Evolutionary conservation across 2,329 filamentous ascomycete species (phyloP).

Genomic region (Penicillium psychrosexuale): DNA sequence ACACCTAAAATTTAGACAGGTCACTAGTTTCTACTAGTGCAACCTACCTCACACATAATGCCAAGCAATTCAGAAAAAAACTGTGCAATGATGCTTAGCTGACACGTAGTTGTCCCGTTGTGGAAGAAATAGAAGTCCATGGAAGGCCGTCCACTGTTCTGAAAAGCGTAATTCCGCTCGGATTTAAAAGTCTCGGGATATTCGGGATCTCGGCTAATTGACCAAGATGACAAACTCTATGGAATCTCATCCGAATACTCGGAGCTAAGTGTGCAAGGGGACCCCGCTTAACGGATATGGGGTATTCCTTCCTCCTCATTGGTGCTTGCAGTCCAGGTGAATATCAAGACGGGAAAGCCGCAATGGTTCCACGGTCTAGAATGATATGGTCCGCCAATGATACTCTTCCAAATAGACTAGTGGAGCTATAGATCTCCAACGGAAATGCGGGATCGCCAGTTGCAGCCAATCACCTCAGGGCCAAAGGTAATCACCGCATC

Average conservation of each 20-base stretch:
- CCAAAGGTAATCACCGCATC: slow-evolving; percentile 11
- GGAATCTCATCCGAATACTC: background rate
- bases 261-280: background rate
- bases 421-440: background rate
- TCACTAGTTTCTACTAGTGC: background rate
- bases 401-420: too few relatives aligned
- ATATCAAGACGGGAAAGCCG: background rate
- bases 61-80: background rate
- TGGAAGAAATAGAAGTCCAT: background rate
- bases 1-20: too few relatives aligned
- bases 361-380: background rate
- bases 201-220: background rate
- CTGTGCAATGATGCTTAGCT: background rate
- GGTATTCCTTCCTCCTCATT: background rate
- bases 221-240: background rate
- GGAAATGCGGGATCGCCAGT: background rate
- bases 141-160: background rate
- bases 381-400: background rate
- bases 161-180: background rate
- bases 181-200: background rate
- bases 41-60: background rate
- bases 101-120: background rate
- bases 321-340: background rate
- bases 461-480: slow-evolving; percentile 8
- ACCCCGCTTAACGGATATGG: background rate